These are phyloP conservation scores for Crithidia expoeki DNA, from an alignment of 208 protist species.

Conservation along the genomic window DNA sequence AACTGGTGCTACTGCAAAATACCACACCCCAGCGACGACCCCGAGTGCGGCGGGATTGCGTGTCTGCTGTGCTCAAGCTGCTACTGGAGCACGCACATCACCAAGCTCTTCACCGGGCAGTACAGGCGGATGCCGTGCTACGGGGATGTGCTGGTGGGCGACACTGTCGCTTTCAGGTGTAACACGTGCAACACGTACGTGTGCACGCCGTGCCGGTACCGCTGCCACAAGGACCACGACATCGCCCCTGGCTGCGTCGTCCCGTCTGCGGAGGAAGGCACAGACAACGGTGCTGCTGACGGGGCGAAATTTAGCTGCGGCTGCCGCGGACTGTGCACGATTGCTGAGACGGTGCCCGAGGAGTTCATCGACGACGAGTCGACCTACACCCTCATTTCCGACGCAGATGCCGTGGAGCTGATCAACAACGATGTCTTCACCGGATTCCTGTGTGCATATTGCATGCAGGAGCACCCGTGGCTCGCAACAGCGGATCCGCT, in stretches of 20 bases:
- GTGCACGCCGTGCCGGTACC: slow-evolving; percentile 77
- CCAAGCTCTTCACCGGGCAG: slow-evolving; percentile 49
- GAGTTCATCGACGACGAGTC: slow-evolving; percentile 46
- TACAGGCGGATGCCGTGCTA: slow-evolving; percentile 79
- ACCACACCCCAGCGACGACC: slow-evolving; percentile 54
- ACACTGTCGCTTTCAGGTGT: slow-evolving; percentile 73
- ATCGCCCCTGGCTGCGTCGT: slow-evolving; percentile 39
- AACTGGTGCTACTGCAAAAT: slow-evolving; percentile 87
- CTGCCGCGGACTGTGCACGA: slow-evolving; percentile 69
- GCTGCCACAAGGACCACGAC: slow-evolving; percentile 83
- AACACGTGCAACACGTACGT: slow-evolving; percentile 72
- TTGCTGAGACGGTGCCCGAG: slow-evolving; percentile 50
- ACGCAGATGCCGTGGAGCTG: slow-evolving; percentile 47
- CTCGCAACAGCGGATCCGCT: slow-evolving; percentile 54
- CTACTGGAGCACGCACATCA: slow-evolving; percentile 84
- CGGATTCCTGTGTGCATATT: slow-evolving; percentile 78
- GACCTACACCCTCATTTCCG: slow-evolving; percentile 43
- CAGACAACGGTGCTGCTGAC: slow-evolving; percentile 46
- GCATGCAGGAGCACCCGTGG: slow-evolving; percentile 88
- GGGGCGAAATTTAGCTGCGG: slow-evolving; percentile 78
- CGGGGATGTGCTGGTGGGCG: slow-evolving; percentile 73
- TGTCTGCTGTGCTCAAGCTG: slow-evolving; percentile 84
- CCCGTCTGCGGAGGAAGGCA: slow-evolving; percentile 46
- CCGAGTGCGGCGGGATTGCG: slow-evolving; percentile 68
- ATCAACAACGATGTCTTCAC: slow-evolving; percentile 85